Evolutionary conservation across 164 flowering plant species (phyloP), one percentile per base, ranked within the genome.

Genomic region (Magnolia changhungtana): DNA sequence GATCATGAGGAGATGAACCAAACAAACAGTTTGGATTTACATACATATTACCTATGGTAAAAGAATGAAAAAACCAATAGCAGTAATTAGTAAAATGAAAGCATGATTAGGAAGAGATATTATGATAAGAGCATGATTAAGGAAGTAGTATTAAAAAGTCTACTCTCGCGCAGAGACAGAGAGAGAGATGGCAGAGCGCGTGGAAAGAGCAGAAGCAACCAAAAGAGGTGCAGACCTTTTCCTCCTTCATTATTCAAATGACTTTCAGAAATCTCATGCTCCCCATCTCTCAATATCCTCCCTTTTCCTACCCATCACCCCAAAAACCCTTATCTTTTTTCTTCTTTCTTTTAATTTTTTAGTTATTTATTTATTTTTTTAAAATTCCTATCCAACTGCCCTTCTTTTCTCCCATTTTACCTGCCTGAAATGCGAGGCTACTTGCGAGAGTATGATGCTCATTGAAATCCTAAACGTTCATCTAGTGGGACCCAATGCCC

Each of bases 211-310:
- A 79, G 77, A 80, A 81, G 83, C 87, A 85, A 78, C 85, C 85
- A 79, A 88, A 87, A 78, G 83, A 77, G 78, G 81, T 78, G 81
- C 89, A 85, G 87, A 84, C 80, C 86, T 77, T 82, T 83, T 78
- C 80, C 77, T 84, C 83, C 74, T 80, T 79, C 67, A 69, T 49
- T 82, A 69, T 52, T 71, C 67, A 80, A 77, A 77, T 80, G 80
- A 77, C 75, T 76, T 82, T 88, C 85, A 82, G 86, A 83, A 81
- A 69, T 86, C 84, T 86, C 88, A 86, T 87, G 91, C 89, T 81
- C 84, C 85, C 87, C 90, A 86, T 83, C 89, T 84, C 86, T 88
- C 82, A 79, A 83, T 81, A 72, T 19, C 73, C 81, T 81, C 78
- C 80, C 80, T 65, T 77, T 79, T 77, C 82, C 74, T 83, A 31